phyloP scores from a whole-genome alignment of 108 stramenopile genomes.

The Pseudonitzschia pungens region DNA sequence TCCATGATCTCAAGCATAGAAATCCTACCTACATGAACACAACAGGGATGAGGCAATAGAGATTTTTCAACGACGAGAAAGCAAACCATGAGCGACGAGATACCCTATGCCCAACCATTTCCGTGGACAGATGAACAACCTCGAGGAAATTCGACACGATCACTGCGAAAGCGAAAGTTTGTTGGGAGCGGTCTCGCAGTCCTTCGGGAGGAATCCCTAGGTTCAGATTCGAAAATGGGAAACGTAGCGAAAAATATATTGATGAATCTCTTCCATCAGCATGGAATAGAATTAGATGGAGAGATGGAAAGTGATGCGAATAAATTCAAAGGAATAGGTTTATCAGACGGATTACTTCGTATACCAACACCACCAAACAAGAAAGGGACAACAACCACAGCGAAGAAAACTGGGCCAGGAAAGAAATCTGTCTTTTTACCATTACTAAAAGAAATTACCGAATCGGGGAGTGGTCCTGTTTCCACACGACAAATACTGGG shows the following conservation, averaged over 20 bases:
- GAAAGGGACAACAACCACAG: not conserved
- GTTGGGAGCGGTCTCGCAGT: constrained; percentile 35
- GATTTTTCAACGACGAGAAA: not conserved
- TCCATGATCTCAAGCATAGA: too few relatives aligned
- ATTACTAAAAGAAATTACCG: constrained; percentile 24
- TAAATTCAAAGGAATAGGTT: constrained; percentile 11
- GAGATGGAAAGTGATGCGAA: constrained; percentile 21
- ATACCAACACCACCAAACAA: constrained; percentile 7
- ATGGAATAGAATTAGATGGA: constrained; percentile 7
- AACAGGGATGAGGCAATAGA: not conserved
- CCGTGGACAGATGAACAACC: constrained; percentile 32
- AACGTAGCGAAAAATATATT: constrained; percentile 13
- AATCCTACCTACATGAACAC: too few relatives aligned
- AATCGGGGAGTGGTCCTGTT: constrained; percentile 14
- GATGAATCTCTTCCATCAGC: constrained; percentile 8
- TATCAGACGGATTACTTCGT: not conserved
- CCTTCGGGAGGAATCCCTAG: constrained; percentile 21
- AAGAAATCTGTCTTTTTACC: constrained; percentile 37
- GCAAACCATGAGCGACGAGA: constrained; percentile 23
- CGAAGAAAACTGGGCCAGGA: constrained; percentile 16
- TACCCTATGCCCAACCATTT: constrained; percentile 35
- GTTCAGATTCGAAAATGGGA: constrained; percentile 19
- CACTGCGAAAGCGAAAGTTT: constrained; percentile 25
- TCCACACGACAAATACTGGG: constrained; percentile 58
- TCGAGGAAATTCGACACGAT: constrained; percentile 13